phyloP scores from a whole-genome alignment of 805 yeast species.

The Schizosaccharomyces octosporus region DNA sequence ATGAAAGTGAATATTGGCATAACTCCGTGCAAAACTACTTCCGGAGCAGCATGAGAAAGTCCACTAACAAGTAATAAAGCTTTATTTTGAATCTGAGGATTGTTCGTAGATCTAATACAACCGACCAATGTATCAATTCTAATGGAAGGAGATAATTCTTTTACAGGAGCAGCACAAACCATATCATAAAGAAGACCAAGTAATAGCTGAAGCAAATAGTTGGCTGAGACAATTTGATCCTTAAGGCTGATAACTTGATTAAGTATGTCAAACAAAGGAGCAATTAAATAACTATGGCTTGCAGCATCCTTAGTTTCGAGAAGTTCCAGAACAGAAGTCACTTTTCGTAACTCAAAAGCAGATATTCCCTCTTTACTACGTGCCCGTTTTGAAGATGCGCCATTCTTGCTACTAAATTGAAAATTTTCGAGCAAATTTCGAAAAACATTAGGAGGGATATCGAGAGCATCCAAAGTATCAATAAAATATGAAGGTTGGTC shows the following conservation, averaged over 20 bases:
- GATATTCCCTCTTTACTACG: slow-evolving; percentile 14
- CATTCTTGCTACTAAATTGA: neutral
- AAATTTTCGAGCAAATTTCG: neutral
- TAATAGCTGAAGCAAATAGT: slow-evolving; percentile 1
- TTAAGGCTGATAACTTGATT: slow-evolving; percentile 4
- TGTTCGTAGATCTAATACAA: slow-evolving; percentile 64
- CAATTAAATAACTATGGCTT: slow-evolving; percentile 11
- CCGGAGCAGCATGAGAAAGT: slow-evolving; percentile 72
- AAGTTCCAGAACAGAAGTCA: slow-evolving; percentile 59
- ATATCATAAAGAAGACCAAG: neutral
- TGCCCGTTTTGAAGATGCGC: neutral
- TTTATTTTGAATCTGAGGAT: slow-evolving; percentile 88
- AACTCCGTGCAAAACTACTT: slow-evolving; percentile 74
- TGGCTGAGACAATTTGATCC: neutral
- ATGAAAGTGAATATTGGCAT: slow-evolving; percentile 99
- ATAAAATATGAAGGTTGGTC: neutral
- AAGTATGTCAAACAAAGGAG: slow-evolving; percentile 16
- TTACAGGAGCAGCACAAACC: slow-evolving; percentile 6
- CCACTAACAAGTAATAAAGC: slow-evolving; percentile 64
- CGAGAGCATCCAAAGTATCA: neutral
- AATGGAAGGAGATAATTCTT: slow-evolving; percentile 36
- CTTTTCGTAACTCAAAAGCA: slow-evolving; percentile 26
- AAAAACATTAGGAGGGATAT: neutral
- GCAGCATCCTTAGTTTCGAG: slow-evolving; percentile 26
- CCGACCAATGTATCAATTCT: slow-evolving; percentile 81